Base-by-base conservation (phyloP, 176 grass and related monocot species). In the Aegilops tauschii region DNA sequence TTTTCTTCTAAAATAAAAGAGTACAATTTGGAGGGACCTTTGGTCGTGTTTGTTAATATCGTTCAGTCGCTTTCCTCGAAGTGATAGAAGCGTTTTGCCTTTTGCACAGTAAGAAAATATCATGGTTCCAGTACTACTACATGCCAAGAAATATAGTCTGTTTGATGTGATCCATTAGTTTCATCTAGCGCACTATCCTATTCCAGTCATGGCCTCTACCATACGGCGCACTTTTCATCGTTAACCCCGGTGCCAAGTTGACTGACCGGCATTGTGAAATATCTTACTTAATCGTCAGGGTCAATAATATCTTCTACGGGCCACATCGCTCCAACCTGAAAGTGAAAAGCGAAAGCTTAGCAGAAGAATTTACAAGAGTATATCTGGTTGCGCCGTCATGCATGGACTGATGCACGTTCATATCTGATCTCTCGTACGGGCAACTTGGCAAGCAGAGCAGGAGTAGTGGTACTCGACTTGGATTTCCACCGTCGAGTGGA, bases 281-380 rank as follows among this genome's bases (percentile, higher is more conserved):
- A 68, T 68, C 65, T 68, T 34, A 7, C 65, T 14, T 14, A 17
- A 1, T 18, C 29, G 17, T 0, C 14, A 35, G 10, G 16, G 16
- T 69, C 31, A 69, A 69, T 12, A 64, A 74, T 69, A 89, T 74
- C 79, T 73, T 69, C 35, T 35, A 7, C 28, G n/a, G 61, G 45
- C 78, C 5, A 82, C 83, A 5, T 71, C 71, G 6, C 29, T 29
- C 45, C 49, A 77, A 21, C 50, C 71, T 70, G 70, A 30, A 67
- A 85, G 47, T 31, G 30, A 27, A 27, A 37, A 40, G 47, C 20
- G 30, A 14, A 27, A 42, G 56, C 31, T 64, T 28, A 35, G 35
- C 47, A 20, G 87, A 66, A 79, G 67, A 45, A 69, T 39, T 44
- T 28, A 70, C 68, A 13, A 12, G 13, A 20, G 31, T 36, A 69